phyloP scores from a whole-genome alignment of 495 filamentous ascomycete genomes.

The Penicillium roqueforti region DNA sequence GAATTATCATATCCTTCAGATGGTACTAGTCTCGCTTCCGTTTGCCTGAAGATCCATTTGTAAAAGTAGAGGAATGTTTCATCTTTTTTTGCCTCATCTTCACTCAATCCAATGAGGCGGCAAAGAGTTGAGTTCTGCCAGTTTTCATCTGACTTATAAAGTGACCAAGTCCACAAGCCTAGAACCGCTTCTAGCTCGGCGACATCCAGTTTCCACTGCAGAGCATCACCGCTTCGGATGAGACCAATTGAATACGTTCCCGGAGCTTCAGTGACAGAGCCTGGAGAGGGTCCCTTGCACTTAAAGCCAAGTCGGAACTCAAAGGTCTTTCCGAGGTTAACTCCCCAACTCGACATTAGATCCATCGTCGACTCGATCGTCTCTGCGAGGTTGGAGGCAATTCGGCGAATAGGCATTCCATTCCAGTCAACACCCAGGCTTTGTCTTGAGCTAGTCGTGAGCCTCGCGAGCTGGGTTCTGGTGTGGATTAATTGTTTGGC shows the following conservation, averaged over 20 bases:
- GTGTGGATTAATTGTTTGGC: slow-evolving; percentile 22
- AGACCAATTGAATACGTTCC: slow-evolving; percentile 21
- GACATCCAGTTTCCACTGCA: slow-evolving; percentile 27
- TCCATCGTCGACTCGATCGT: slow-evolving; percentile 35
- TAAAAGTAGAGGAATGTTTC: slow-evolving; percentile 32
- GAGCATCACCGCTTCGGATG: slow-evolving; percentile 21
- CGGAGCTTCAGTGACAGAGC: neutral
- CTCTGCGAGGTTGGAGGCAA: slow-evolving; percentile 24
- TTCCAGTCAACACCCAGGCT: slow-evolving; percentile 26
- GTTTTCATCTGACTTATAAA: slow-evolving; percentile 22
- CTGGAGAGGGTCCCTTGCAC: slow-evolving; percentile 10
- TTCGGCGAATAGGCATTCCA: slow-evolving; percentile 28
- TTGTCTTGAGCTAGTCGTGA: slow-evolving; percentile 19
- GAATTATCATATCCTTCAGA: slow-evolving; percentile 18
- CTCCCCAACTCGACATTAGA: slow-evolving; percentile 28
- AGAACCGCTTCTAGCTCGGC: slow-evolving; percentile 34
- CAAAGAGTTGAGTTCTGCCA: slow-evolving; percentile 14
- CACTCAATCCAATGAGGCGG: slow-evolving; percentile 28
- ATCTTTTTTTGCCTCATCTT: slow-evolving; percentile 17
- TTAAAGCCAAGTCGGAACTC: slow-evolving; percentile 23
- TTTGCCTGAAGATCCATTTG: slow-evolving; percentile 39
- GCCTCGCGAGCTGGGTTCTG: slow-evolving; percentile 24
- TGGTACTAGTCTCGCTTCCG: slow-evolving; percentile 25
- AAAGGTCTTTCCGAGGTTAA: slow-evolving; percentile 11
- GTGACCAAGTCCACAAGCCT: slow-evolving; percentile 34